A percentile compares a stretch with the other conserved stretches of the same genome.
These are phyloP conservation scores for Pseudomassariella vexata DNA, from an alignment of 2,329 filamentous ascomycete species.

Conservation along the genomic window DNA sequence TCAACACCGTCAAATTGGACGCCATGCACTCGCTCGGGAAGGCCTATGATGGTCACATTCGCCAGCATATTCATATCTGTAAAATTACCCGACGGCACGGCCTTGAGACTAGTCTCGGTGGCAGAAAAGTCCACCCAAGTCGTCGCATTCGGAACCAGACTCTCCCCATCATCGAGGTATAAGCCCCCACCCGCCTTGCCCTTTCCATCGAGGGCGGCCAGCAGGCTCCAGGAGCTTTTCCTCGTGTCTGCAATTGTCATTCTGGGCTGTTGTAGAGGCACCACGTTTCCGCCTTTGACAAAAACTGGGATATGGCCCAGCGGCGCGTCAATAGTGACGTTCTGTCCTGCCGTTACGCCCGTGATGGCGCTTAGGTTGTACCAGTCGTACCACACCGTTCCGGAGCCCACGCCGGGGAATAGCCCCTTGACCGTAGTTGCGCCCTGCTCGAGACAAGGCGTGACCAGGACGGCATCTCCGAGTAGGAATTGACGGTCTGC, in stretches of 20 bases:
- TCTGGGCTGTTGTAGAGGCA: constrained; percentile 63
- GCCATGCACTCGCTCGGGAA: constrained; percentile 29
- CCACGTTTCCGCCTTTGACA: constrained; percentile 60
- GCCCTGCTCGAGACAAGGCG: constrained; percentile 60
- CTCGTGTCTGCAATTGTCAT: constrained; percentile 61
- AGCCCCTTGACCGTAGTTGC: constrained; percentile 58
- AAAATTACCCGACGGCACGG: constrained; percentile 44
- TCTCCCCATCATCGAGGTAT: constrained; percentile 73
- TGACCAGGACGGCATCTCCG: constrained; percentile 59
- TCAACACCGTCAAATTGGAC: constrained; percentile 46
- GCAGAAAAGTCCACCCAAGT: constrained; percentile 48
- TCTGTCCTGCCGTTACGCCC: constrained; percentile 26
- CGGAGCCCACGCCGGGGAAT: constrained; percentile 59
- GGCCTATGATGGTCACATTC: constrained; percentile 59
- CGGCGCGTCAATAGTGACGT: constrained; percentile 35
- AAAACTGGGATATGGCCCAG: constrained; percentile 67
- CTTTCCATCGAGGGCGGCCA: constrained; percentile 52
- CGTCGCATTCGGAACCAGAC: constrained; percentile 48
- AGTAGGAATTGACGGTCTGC: constrained; percentile 69
- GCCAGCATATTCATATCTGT: constrained; percentile 51
- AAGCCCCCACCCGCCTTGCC: constrained; percentile 55
- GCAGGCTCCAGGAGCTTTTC: constrained; percentile 59
- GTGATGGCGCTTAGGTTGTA: constrained; percentile 57
- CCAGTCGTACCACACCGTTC: constrained; percentile 72
- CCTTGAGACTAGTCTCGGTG: constrained; percentile 37